These are phyloP conservation scores for Acanthamoeba comandoni DNA, from an alignment of 208 protist species.

Conservation along the genomic window DNA sequence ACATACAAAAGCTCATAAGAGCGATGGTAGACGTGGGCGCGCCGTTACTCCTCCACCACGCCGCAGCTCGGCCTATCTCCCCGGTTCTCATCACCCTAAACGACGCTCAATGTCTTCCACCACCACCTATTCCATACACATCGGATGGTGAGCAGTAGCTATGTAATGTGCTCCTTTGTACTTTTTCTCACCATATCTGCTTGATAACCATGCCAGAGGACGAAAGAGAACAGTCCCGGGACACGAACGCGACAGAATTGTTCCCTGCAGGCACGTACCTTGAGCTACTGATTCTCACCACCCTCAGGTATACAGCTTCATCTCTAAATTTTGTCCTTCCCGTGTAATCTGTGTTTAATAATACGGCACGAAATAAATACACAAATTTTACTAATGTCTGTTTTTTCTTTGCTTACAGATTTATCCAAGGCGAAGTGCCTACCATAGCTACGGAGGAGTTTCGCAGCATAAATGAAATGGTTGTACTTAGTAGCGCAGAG, in stretches of 20 bases:
- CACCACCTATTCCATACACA: too few species aligned
- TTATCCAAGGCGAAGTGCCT: neutral
- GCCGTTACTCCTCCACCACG: too few species aligned
- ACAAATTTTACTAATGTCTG: neutral
- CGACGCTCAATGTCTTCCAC: too few species aligned
- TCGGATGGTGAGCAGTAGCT: too few species aligned
- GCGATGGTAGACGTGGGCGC: neutral
- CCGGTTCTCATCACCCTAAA: too few species aligned
- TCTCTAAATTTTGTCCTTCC: neutral
- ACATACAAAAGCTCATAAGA: slow-evolving; percentile 13
- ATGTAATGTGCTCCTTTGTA: too few species aligned
- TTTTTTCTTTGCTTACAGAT: neutral
- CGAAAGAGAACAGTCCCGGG: too few species aligned
- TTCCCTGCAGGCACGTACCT: too few species aligned
- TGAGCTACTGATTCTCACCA: neutral
- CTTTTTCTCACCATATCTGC: too few species aligned
- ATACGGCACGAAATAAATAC: neutral
- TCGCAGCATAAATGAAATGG: neutral
- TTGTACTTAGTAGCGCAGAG: neutral
- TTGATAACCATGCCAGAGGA: too few species aligned
- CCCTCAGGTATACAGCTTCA: neutral
- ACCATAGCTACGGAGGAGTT: neutral
- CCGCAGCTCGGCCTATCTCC: too few species aligned
- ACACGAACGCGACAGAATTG: too few species aligned
- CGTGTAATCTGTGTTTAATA: neutral